These are phyloP conservation scores for Salix arbutifolia DNA, from an alignment of 345 rosid species.

Conservation along the genomic window DNA sequence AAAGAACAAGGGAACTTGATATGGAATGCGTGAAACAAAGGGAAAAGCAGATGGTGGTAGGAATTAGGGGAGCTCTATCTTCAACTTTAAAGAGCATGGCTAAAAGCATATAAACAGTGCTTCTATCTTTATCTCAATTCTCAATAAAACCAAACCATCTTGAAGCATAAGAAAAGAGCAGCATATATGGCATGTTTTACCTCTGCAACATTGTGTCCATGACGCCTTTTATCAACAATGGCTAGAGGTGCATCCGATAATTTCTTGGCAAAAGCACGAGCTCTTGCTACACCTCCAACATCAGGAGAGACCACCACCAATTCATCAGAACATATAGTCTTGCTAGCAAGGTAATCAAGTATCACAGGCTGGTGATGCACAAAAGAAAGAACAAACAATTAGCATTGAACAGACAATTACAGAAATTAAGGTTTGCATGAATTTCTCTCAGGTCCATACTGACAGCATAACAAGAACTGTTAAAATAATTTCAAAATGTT, in stretches of 20 bases:
- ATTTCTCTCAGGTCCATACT: background rate
- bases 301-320: constrained; percentile 97
- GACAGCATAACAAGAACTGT: background rate
- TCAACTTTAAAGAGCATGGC: background rate
- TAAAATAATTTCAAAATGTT: background rate
- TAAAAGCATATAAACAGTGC: background rate
- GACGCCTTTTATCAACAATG: constrained; percentile 94
- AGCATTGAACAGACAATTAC: background rate
- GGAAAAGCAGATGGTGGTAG: background rate
- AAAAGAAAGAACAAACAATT: background rate
- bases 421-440: background rate
- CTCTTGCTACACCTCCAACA: constrained; percentile 97
- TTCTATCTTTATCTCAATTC: background rate
- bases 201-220: constrained; percentile 97
- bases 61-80: background rate
- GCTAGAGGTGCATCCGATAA: constrained; percentile 96
- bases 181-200: constrained; percentile 29
- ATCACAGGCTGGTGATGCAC: constrained; percentile 71
- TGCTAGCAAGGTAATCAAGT: constrained; percentile 96
- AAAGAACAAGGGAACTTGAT: background rate
- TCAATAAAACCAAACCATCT: no score
- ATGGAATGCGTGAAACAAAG: background rate
- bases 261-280: constrained; percentile 93
- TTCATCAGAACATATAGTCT: constrained; percentile 75
- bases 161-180: background rate